These are phyloP conservation scores for Lanmaoa rubissima DNA, from an alignment of 768 basidiomycete genomes.

Conservation along the genomic window DNA sequence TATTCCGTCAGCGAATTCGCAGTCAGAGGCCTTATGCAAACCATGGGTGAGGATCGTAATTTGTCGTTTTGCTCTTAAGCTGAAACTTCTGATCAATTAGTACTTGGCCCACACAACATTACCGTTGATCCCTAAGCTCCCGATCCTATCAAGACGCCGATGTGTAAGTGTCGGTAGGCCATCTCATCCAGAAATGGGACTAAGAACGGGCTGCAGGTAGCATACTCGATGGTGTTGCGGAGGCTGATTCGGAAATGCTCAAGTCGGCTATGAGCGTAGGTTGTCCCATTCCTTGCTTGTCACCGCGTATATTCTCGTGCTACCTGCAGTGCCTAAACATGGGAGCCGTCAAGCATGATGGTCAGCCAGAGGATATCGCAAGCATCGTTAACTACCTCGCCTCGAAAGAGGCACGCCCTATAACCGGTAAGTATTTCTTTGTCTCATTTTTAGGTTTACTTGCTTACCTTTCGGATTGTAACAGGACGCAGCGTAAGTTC, in stretches of 20 bases:
- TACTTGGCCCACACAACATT: neutral
- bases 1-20: slow-evolving; percentile 40
- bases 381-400: slow-evolving; percentile 33
- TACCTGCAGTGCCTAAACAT: neutral
- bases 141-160: too few species aligned
- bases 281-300: too few species aligned
- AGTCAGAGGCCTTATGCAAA: slow-evolving; percentile 38
- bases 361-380: slow-evolving; percentile 32
- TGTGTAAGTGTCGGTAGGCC: neutral
- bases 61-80: too few species aligned
- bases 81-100: neutral
- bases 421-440: slow-evolving; percentile 29
- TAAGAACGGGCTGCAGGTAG: too few species aligned
- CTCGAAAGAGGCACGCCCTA: slow-evolving; percentile 33
- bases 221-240: too few species aligned
- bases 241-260: too few species aligned
- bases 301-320: neutral
- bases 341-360: slow-evolving; percentile 16
- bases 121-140: neutral
- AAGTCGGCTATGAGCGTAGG: too few species aligned
- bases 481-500: too few species aligned
- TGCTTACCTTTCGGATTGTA: too few species aligned
- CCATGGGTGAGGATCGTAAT: slow-evolving; percentile 26
- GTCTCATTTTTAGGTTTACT: too few species aligned
- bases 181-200: too few species aligned